Evolutionary conservation across 2,329 filamentous ascomycete species (phyloP).

Genomic region (Aspergillus texensis): DNA sequence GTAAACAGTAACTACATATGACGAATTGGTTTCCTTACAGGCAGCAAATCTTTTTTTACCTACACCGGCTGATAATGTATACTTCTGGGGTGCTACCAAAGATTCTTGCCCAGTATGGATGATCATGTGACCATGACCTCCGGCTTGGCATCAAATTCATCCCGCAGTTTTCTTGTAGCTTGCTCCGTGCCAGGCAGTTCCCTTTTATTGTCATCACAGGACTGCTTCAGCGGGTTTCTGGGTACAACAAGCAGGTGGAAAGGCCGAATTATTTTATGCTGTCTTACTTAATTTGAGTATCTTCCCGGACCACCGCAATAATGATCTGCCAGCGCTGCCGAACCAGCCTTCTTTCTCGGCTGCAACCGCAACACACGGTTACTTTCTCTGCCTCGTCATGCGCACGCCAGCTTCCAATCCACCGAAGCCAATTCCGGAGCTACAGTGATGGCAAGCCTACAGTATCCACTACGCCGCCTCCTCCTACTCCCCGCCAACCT

Average conservation of each 20-base stretch:
- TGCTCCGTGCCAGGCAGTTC: constrained; percentile 8
- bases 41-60: not conserved
- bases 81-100: not conserved
- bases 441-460: constrained; percentile 37
- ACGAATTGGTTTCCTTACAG: not conserved
- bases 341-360: constrained; percentile 41
- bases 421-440: constrained; percentile 33
- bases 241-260: not conserved
- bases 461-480: constrained; percentile 32
- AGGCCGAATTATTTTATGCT: not conserved
- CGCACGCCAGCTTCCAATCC: constrained; percentile 32
- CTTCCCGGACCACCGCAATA: constrained; percentile 8
- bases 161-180: constrained; percentile 38
- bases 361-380: constrained; percentile 35
- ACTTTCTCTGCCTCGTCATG: constrained; percentile 31
- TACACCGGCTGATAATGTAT: not conserved
- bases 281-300: not conserved
- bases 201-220: constrained; percentile 16
- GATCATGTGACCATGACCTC: constrained; percentile 31
- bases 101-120: not conserved
- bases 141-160: constrained; percentile 41
- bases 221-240: not conserved
- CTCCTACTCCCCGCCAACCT: constrained; percentile 36
- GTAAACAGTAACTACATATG: not conserved
- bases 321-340: constrained; percentile 49